Percentiles rank a stretch among this genome's conserved stretches.
Evolutionary conservation across 2,329 filamentous ascomycete species (phyloP).

Genomic region (Trichoderma arundinaceum): DNA sequence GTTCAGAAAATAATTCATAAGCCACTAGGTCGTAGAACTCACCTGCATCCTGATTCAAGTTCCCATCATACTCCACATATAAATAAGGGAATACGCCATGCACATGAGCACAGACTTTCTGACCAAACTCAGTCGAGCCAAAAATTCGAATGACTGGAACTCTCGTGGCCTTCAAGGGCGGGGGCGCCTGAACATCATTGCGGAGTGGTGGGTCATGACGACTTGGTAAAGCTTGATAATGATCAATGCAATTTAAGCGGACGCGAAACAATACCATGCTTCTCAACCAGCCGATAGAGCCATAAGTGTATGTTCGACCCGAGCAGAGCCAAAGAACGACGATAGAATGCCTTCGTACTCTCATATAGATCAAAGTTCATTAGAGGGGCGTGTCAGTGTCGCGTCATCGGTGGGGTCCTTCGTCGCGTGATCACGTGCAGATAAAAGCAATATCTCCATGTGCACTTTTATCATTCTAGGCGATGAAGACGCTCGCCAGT

Average conservation of each 20-base stretch:
- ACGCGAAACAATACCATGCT: slow-evolving; percentile 77
- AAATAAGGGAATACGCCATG: slow-evolving; percentile 96
- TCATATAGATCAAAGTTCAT: neutral
- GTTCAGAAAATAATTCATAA: slow-evolving; percentile 29
- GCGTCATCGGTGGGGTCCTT: slow-evolving; percentile 20
- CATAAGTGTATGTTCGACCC: slow-evolving; percentile 31
- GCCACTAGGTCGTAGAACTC: slow-evolving; percentile 39
- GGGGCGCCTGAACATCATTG: slow-evolving; percentile 63
- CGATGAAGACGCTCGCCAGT: no score
- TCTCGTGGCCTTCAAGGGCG: slow-evolving; percentile 68
- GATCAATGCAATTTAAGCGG: slow-evolving; percentile 93
- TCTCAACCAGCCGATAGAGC: slow-evolving; percentile 30
- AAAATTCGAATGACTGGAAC: slow-evolving; percentile 90
- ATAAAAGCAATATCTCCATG: slow-evolving; percentile 23
- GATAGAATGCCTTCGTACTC: neutral
- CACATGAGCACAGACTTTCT: slow-evolving; percentile 94
- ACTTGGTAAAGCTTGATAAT: slow-evolving; percentile 83
- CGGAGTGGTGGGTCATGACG: slow-evolving; percentile 80
- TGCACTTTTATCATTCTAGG: neutral
- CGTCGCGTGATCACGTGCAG: slow-evolving; percentile 42
- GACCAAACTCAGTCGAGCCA: slow-evolving; percentile 89
- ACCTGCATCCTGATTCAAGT: slow-evolving; percentile 71
- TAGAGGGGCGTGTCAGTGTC: slow-evolving; percentile 18
- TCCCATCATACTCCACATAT: slow-evolving; percentile 84
- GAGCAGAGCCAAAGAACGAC: neutral